These are phyloP conservation scores for Gryganskiella cystojenkinii DNA, from an alignment of 192 early-diverging fungal species.

Conservation along the genomic window DNA sequence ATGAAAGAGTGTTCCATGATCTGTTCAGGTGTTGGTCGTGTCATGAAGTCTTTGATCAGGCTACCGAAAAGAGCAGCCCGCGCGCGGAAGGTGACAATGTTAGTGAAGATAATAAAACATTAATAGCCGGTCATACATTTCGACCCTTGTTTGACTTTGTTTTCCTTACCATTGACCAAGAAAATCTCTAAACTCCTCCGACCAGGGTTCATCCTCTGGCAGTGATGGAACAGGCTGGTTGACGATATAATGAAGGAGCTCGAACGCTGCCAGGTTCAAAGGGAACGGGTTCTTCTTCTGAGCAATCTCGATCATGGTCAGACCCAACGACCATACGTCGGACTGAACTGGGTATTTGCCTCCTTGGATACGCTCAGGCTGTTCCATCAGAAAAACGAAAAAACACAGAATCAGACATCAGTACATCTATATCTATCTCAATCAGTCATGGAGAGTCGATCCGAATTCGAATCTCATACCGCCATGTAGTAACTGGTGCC, in stretches of 20 bases:
- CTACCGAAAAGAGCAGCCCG: slow-evolving; percentile 55
- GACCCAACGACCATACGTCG: slow-evolving; percentile 96
- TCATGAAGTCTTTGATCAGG: slow-evolving; percentile 77
- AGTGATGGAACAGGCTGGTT: slow-evolving; percentile 87
- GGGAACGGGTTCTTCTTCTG: slow-evolving; percentile 95
- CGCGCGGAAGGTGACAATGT: slow-evolving; percentile 12
- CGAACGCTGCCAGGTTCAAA: slow-evolving; percentile 84
- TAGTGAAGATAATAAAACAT: not conserved
- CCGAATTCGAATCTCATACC: slow-evolving; percentile 55
- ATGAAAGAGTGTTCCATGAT: slow-evolving; percentile 81
- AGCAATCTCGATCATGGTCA: slow-evolving; percentile 94
- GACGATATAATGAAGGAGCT: slow-evolving; percentile 93
- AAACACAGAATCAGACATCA: not conserved
- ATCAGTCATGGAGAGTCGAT: not conserved
- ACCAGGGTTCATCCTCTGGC: slow-evolving; percentile 68
- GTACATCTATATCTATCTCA: not conserved
- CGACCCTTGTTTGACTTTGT: too few relatives aligned
- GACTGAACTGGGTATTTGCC: slow-evolving; percentile 88
- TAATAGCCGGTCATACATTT: too few relatives aligned
- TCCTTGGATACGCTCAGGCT: slow-evolving; percentile 97
- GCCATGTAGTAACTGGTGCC: slow-evolving; percentile 98
- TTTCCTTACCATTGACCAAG: slow-evolving; percentile 78
- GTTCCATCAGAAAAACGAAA: slow-evolving; percentile 6
- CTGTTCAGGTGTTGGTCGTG: slow-evolving; percentile 73
- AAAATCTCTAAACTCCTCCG: slow-evolving; percentile 75